These are phyloP conservation scores for Leishmania turanica DNA, from an alignment of 208 protist species.

Conservation along the genomic window DNA sequence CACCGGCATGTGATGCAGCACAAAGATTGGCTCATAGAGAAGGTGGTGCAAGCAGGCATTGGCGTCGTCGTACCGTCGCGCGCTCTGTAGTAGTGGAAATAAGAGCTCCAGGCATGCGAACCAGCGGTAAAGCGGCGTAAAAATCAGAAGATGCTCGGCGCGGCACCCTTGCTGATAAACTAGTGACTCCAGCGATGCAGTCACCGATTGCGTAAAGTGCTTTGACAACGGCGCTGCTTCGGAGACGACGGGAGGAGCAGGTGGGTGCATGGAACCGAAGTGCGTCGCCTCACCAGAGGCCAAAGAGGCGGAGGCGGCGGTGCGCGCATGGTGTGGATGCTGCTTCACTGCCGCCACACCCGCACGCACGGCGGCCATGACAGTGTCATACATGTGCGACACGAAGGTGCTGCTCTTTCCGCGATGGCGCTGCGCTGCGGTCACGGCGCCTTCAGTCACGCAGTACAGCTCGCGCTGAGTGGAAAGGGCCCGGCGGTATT, in stretches of 20 bases:
- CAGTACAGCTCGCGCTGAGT: constrained; percentile 28
- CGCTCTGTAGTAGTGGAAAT: constrained; percentile 53
- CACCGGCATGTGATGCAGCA: constrained; percentile 30
- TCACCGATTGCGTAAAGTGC: not conserved
- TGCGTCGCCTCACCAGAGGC: not conserved
- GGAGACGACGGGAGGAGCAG: not conserved
- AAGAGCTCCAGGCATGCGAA: constrained; percentile 71
- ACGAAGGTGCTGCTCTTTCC: constrained; percentile 26
- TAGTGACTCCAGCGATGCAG: constrained; percentile 20
- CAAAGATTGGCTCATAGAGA: constrained; percentile 57
- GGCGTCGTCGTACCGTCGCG: constrained; percentile 57
- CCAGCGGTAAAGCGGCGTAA: constrained; percentile 74
- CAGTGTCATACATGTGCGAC: constrained; percentile 21
- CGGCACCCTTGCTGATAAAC: constrained; percentile 48
- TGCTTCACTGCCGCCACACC: constrained; percentile 29
- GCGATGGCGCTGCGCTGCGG: constrained; percentile 31
- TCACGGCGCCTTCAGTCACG: constrained; percentile 22
- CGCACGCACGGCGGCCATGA: constrained; percentile 22
- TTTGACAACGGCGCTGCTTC: not conserved
- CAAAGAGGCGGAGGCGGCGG: not conserved
- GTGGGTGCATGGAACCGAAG: not conserved
- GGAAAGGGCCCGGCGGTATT: constrained; percentile 30
- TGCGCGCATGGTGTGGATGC: constrained; percentile 8
- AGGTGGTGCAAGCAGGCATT: constrained; percentile 63
- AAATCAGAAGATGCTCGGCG: constrained; percentile 67